Base-by-base conservation (phyloP, 495 filamentous ascomycete genomes). In the Acidomyces sp. region DNA sequence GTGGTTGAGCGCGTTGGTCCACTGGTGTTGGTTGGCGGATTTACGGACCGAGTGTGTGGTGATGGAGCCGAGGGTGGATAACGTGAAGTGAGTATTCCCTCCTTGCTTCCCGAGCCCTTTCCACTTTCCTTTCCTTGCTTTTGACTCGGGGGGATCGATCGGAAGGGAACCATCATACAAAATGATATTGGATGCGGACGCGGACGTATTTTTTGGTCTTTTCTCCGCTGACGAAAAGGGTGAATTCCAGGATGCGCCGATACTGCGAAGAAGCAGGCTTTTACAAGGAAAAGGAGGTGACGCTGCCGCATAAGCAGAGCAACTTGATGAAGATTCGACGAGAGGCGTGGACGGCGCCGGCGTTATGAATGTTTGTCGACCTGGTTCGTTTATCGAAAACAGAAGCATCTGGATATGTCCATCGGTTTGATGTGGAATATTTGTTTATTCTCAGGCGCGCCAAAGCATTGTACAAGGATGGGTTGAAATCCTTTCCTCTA, bases 31-130 rank as follows among this genome's bases (percentile, higher is more conserved):
- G 58, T 59, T 82, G 52, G 67, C 77, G 6, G 90, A 97, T 63
- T 66, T 74, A 44, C 67, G 90, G 48, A 96, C 90, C 10, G 73
- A 84, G 64, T 73, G 71, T 25, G 70, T 96, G 19, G 70, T 82
- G 50, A 55, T 95, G 53, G 90, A 97, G 62, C 92, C 90, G 9
- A 72, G 90, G 61, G 72, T 95, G 10, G 92, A 97, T 62, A 96
- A 96, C 59, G 56, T 65, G 34, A 90, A 81, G 86, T 94, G 57
- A 60, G 75, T 71, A 21, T 11, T 20, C 7, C 20, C 15, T 12
- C 6, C 6, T 9, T 7, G 26, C 13, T 28, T 28, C 13, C 26
- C 26, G n/a, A n/a, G n/a, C n/a, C n/a, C n/a, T n/a, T n/a, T n/a
- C n/a, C n/a, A n/a, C n/a, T n/a, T n/a, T n/a, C n/a, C n/a, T n/a